Base-by-base conservation (phyloP, 1,284 basidiomycete genomes). In the Tremellales sp. region DNA sequence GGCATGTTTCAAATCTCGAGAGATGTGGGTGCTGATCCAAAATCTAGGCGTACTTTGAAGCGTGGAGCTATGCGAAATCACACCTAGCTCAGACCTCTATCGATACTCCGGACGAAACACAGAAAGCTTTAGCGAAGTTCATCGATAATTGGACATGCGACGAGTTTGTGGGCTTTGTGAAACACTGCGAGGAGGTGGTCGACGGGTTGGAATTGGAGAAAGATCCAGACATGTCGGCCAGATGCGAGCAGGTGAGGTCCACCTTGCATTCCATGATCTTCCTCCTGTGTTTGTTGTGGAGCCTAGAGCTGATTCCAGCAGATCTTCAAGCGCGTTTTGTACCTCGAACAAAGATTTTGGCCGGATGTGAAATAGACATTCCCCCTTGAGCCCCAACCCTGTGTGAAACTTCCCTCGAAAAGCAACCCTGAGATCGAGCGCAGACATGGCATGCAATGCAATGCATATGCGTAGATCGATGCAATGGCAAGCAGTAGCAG, bases 141-240 rank as follows among this genome's bases (percentile, higher is more conserved):
- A 79, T 81, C n/a, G 67, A 75, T 17, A 85, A 81, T 63, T 88
- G 85, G 85, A 84, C 82, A 15, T 79, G 76, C 46, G 67, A 75
- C 0, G 83, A 82, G 49, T 87, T 86, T 62, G 74, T 75, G 13
- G 62, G 63, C 3, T 87, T 87, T 58, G 84, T 87, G 6, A 62
- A 80, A 12, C 75, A 77, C 0, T 75, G 86, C 19, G 77, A 74
- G 0, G 67, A 72, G 24, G 65, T 85, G 8, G 80, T 86, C 3
- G 77, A 86, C 57, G 74, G 73, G 43, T 72, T 81, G 24, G 68
- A 67, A 3, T 73, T 81, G 13, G 46, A 67, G 12, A 72, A 73
- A 10, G 77, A 73, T 0, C 70, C 74, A 0, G 67, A 76, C 8
- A 57, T 65, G 0, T 81, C 77, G 72, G 61, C 49, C 11, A 65